Base-by-base conservation (phyloP, 129 eudicot species). In the Artemisia tridentata region DNA sequence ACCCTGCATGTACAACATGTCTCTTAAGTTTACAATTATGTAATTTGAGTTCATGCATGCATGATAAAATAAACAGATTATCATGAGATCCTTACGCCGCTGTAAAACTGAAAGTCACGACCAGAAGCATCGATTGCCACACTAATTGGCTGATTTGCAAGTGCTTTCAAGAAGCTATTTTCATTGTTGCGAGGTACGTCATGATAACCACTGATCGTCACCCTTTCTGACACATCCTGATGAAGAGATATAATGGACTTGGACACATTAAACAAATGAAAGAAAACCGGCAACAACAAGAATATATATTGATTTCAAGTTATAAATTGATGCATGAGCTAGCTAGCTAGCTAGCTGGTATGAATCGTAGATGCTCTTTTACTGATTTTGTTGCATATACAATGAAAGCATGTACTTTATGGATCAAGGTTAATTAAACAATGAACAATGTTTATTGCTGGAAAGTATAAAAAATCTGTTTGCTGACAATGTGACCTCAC, bases 41-140 rank as follows among this genome's bases (percentile, higher is more conserved):
- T 1, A 45, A 45, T 17, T 46, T 10, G 11, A 9, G 20, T 68
- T 16, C 4, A 16, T 68, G 16, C 11, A 53, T 18, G 34, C 14
- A 47, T 20, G 2, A 7, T 4, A 51, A 68, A 19, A 3, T 59
- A 25, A 25, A 27, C 45, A 21, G 38, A 7, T 38, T 2, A 38
- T 38, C 11, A 25, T 59, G 45, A 25, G 11, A 17, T 56, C 19
- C 15, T 61, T 87, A 91, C 95, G 80, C 95, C 97, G 3, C 84
- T 83, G 77, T 91, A 91, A 81, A 91, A 91, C 15, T 88, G 97
- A 78, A 91, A 91, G 81, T 91, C 97, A 48, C 90, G 85, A 4
- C 92, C 88, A 12, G 97, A 91, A 66, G 97, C 97, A 38, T 88
- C 95, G 52, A 91, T 88, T n/a, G 86, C 97, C n/a, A 91, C 86